These are phyloP conservation scores for Xylaria sp. DNA, from an alignment of 2,329 filamentous ascomycete genomes.

Conservation along the genomic window DNA sequence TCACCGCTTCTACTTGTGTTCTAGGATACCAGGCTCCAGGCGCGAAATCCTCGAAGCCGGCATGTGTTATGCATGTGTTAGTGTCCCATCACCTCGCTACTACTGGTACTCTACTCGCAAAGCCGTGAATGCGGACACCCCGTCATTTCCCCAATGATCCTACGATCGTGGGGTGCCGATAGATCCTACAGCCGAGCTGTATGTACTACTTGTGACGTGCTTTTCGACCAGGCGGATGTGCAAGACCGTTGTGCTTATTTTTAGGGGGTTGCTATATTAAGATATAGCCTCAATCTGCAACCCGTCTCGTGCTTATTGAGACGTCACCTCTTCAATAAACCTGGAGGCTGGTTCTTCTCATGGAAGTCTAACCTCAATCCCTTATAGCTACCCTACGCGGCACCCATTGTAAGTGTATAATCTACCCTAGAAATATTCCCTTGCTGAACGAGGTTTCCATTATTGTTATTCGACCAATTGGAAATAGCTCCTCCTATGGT, in stretches of 20 bases:
- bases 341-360: neutral
- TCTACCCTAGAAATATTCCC: neutral
- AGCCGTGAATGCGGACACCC: conserved; percentile 23
- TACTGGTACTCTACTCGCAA: conserved; percentile 36
- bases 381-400: conserved; percentile 37
- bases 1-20: conserved; percentile 27
- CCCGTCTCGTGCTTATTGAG: conserved; percentile 50
- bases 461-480: conserved; percentile 28
- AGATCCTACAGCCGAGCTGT: conserved; percentile 37
- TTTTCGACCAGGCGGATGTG: conserved; percentile 32
- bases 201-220: conserved; percentile 36
- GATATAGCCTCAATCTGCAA: conserved; percentile 52
- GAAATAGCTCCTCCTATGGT: conserved; percentile 3
- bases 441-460: neutral
- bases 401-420: conserved; percentile 31
- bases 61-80: conserved; percentile 37
- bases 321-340: conserved; percentile 46
- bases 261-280: conserved; percentile 53
- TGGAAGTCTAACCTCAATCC: conserved; percentile 1
- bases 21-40: conserved; percentile 21
- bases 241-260: conserved; percentile 47
- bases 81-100: conserved; percentile 37
- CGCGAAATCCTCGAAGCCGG: conserved; percentile 30
- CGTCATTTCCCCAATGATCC: conserved; percentile 33
- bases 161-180: conserved; percentile 33